These are phyloP conservation scores for Passalora sequoiae DNA, from an alignment of 2,329 filamentous ascomycete species.

Conservation along the genomic window DNA sequence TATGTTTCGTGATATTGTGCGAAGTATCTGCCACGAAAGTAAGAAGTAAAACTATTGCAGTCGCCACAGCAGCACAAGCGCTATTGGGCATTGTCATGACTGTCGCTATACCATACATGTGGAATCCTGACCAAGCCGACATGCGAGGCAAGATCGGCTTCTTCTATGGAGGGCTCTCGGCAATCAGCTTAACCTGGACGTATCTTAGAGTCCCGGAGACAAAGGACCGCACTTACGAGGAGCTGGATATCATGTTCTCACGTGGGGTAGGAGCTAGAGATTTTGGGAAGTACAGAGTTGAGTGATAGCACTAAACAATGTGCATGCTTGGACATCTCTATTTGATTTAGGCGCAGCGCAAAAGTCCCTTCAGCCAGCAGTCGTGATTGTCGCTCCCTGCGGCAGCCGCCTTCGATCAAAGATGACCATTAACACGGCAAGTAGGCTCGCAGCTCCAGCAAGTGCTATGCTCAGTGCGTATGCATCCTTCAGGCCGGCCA, in stretches of 20 bases:
- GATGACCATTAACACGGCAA: too few relatives aligned
- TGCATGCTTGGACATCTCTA: too few relatives aligned
- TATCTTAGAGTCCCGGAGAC: constrained; percentile 40
- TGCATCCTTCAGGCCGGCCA: too few relatives aligned
- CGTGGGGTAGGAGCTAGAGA: constrained; percentile 33
- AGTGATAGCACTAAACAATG: too few relatives aligned
- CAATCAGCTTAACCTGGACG: constrained; percentile 35
- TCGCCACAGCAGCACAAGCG: constrained; percentile 40
- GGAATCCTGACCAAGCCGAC: constrained; percentile 40
- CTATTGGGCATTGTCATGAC: constrained; percentile 39
- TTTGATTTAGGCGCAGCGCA: too few relatives aligned
- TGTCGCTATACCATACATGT: constrained; percentile 36
- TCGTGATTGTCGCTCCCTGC: too few relatives aligned
- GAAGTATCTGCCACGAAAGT: constrained; percentile 38
- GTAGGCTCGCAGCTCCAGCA: too few relatives aligned
- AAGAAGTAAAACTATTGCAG: constrained; percentile 35
- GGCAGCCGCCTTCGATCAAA: too few relatives aligned
- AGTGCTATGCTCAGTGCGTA: too few relatives aligned
- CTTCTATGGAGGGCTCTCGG: constrained; percentile 37
- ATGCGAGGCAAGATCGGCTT: constrained; percentile 40
- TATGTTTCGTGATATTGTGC: constrained; percentile 38
- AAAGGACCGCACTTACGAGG: constrained; percentile 39
- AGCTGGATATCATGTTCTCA: constrained; percentile 42
- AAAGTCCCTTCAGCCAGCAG: too few relatives aligned
- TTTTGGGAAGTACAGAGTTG: constrained; percentile 30